Base-by-base conservation (phyloP, 306 rosid species). In the Pterocarpus macrocarpus region DNA sequence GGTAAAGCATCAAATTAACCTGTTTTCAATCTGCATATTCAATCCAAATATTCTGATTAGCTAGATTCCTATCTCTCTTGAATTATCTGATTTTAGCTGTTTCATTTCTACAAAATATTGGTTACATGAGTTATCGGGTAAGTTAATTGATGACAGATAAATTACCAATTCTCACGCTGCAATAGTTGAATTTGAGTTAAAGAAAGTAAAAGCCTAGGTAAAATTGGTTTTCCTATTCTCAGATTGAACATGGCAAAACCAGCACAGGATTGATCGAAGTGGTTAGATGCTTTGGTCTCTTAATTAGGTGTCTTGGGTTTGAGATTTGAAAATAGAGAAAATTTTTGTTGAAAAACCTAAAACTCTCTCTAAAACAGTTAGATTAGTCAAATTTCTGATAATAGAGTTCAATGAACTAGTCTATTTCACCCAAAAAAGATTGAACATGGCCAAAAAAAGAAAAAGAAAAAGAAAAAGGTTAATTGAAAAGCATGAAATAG, bases 141-240 rank as follows among this genome's bases (percentile, higher is more conserved):
- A 52, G 5, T 35, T 49, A 15, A 55, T 55, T 55, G 36, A 17
- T 36, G 7, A 36, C 62, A 57, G 8, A 73, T 14, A 53, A 50
- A 71, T 71, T 39, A 28, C 28, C 4, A 17, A 33, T 11, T 8
- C 50, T n/a, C 9, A 8, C 30, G 30, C 36, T 33, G 8, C 56
- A 63, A 5, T 76, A 13, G 36, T 3, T 47, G 43, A 33, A 47
- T 75, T 45, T 76, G 56, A 53, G 65, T 44, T 75, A 75, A 76
- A 63, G 41, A 34, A 10, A 1, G 44, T 45, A 22, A 64, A 30
- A 73, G 63, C 30, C 2, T 39, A n/a, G 61, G 69, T 53, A 34
- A 38, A 58, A 28, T 3, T 14, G 3, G 22, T 62, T 32, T 53
- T 77, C 45, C 69, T 49, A 61, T 82, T 41, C 44, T 69, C 70